These are phyloP conservation scores for Phialemoniopsis sp. DNA, from an alignment of 2,329 filamentous ascomycete genomes.

Conservation along the genomic window DNA sequence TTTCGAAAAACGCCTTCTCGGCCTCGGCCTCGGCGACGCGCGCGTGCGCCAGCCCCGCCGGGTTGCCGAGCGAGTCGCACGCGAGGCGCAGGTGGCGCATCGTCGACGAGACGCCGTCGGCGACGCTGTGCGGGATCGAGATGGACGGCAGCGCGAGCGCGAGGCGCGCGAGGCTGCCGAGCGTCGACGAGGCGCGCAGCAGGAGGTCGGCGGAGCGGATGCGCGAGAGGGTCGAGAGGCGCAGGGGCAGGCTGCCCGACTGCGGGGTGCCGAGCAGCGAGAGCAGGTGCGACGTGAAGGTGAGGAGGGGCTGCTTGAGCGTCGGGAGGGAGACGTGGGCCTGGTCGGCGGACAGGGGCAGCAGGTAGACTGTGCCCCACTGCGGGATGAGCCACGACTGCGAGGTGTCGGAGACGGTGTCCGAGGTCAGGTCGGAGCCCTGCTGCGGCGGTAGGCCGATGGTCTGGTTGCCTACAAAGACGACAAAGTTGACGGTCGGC, in stretches of 20 bases:
- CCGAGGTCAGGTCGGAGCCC: slow-evolving; percentile 9
- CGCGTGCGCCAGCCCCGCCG: slow-evolving; percentile 72
- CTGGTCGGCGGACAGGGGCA: slow-evolving; percentile 41
- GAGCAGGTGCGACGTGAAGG: slow-evolving; percentile 85
- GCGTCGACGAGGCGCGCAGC: slow-evolving; percentile 84
- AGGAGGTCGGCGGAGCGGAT: slow-evolving; percentile 81
- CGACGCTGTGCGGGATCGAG: slow-evolving; percentile 82
- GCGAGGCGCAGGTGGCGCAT: slow-evolving; percentile 73
- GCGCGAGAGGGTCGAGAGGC: slow-evolving; percentile 79
- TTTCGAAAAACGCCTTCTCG: slow-evolving; percentile 95
- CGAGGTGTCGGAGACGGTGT: slow-evolving; percentile 40
- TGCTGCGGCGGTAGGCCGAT: slow-evolving; percentile 38
- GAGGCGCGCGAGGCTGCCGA: slow-evolving; percentile 87
- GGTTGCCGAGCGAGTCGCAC: slow-evolving; percentile 64
- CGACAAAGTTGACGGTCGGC: slow-evolving; percentile 92
- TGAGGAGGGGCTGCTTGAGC: slow-evolving; percentile 77
- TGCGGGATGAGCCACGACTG: slow-evolving; percentile 89
- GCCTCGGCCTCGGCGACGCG: slow-evolving; percentile 83
- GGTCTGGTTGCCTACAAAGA: slow-evolving; percentile 80
- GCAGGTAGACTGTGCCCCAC: slow-evolving; percentile 73
- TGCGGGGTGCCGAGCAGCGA: slow-evolving; percentile 82
- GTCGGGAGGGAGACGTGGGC: slow-evolving; percentile 57
- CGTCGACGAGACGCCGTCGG: slow-evolving; percentile 77
- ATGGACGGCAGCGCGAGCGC: slow-evolving; percentile 83
- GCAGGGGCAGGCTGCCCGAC: slow-evolving; percentile 77